Percentiles rank a stretch among this genome's conserved stretches.
phyloP scores from a whole-genome alignment of 768 basidiomycete genomes.

The Clathrus columnatus region DNA sequence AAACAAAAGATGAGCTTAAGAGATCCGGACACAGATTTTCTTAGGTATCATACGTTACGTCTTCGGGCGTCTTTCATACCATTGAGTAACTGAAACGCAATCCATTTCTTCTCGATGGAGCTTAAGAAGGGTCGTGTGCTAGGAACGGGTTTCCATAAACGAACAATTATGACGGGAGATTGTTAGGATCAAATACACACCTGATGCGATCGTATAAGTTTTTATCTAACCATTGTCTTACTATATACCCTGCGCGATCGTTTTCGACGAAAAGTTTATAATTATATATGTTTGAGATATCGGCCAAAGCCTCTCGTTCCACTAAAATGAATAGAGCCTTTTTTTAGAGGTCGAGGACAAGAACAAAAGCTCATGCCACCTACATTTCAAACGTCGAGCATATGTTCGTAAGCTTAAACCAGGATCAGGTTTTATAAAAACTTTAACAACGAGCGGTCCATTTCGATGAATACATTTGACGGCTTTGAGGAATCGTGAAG shows the following conservation, averaged over 20 bases:
- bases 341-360: conserved; percentile 4
- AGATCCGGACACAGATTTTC: background rate
- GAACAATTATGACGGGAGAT: background rate
- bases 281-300: conserved; percentile 81
- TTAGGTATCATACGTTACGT: conserved; percentile 40
- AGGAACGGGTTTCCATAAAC: background rate
- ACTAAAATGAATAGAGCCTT: conserved; percentile 41
- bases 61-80: conserved; percentile 76
- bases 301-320: conserved; percentile 74
- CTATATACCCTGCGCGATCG: conserved; percentile 90
- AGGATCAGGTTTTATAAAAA: conserved; percentile 74
- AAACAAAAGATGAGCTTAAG: background rate
- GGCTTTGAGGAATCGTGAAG: conserved; percentile 57
- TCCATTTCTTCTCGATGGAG: conserved; percentile 94
- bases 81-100: conserved; percentile 84
- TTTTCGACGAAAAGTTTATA: conserved; percentile 90
- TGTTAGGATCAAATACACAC: conserved; percentile 35
- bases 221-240: conserved; percentile 90
- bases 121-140: conserved; percentile 95
- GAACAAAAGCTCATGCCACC: background rate
- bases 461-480: conserved; percentile 81
- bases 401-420: conserved; percentile 68
- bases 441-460: conserved; percentile 55
- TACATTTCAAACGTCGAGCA: conserved; percentile 67
- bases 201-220: conserved; percentile 97